Base-by-base conservation (phyloP, 2,329 filamentous ascomycete genomes). In the Apiospora hydei region DNA sequence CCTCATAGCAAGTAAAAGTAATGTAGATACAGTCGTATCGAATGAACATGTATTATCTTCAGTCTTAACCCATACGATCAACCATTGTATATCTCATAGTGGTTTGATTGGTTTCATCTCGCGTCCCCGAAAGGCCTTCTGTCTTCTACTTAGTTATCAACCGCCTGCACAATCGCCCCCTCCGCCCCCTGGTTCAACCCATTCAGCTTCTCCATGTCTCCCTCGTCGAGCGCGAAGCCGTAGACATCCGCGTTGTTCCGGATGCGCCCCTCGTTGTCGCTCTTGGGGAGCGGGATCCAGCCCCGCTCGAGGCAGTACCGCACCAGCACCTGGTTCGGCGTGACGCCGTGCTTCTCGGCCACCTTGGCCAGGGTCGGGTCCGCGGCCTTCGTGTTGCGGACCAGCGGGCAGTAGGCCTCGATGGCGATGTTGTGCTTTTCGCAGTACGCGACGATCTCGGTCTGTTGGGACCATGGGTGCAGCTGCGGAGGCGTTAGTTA, bases 301-400 rank as follows among this genome's bases (percentile, higher is more conserved):
- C 85, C 87, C 82, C 93, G 94, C 78, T 94, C 91, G 77, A 94
- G 80, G 73, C 88, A 88, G 79, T 92, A 95, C 73, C 92, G 86
- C 24, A 95, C 84, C 74, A 95, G 82, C 6, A 94, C 83, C 81
- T 94, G 92, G 41, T 89, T 88, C 0, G 90, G 86, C 11, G 87
- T 86, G 78, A 89, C 92, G 51, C 81, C 82, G 78, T 92, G 87
- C 78, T 89, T 91, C 76, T 87, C 80, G 2, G 89, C 88, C 43
- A 94, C 82, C 1, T 79, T 80, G 7, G 85, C 82, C 6, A 94
- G 81, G 0, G 86, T 88, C 71, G 86, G 81, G 76, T 94, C 90
- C 34, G 89, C 83, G 11, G 87, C 85, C 79, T 91, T 92, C 77
- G 88, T 84, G 75, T 90, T 91, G 66, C 89, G 85, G n/a, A 91